These are phyloP conservation scores for Spergularia bocconei DNA, from an alignment of 148 eudicot species.

Conservation along the genomic window DNA sequence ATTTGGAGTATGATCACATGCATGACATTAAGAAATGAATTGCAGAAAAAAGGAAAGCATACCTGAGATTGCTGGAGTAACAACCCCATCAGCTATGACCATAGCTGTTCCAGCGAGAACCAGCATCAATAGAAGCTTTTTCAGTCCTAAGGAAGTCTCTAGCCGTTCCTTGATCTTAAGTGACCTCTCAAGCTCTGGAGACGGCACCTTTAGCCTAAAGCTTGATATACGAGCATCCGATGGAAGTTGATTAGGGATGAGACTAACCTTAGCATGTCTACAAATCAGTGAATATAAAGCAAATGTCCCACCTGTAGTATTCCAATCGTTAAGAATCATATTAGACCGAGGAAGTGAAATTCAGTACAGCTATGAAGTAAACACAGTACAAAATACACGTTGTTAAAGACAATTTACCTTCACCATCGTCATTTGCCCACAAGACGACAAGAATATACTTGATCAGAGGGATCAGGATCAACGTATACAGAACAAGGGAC, in stretches of 20 bases:
- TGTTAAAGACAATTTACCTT: conserved; percentile 53
- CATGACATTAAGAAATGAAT: conserved; percentile 5
- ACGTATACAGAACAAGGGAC: conserved; percentile 85
- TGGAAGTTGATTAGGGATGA: conserved; percentile 89
- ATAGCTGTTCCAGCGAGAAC: conserved; percentile 97
- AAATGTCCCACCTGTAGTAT: conserved; percentile 92
- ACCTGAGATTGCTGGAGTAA: conserved; percentile 99
- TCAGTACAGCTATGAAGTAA: background rate
- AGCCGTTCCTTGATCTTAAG: conserved; percentile 84
- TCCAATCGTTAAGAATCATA: conserved; percentile 9
- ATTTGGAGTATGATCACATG: background rate
- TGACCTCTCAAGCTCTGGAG: conserved; percentile 96
- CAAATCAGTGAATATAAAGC: conserved; percentile 93
- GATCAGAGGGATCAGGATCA: conserved; percentile 70
- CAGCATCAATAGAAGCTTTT: conserved; percentile 75
- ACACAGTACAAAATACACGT: conserved; percentile 10
- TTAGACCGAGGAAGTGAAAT: conserved; percentile 16
- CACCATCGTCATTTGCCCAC: conserved; percentile 98
- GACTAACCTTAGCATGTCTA: conserved; percentile 96
- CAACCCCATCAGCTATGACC: conserved; percentile 97
- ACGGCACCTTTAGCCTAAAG: conserved; percentile 94
- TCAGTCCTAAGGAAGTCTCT: conserved; percentile 70
- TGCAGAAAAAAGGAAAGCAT: background rate
- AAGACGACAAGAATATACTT: conserved; percentile 86
- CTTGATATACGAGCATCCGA: conserved; percentile 95